Evolutionary conservation across 2,329 filamentous ascomycete genomes (phyloP), one percentile per base, ranked within the genome.

Genomic region (Periconia sp.): DNA sequence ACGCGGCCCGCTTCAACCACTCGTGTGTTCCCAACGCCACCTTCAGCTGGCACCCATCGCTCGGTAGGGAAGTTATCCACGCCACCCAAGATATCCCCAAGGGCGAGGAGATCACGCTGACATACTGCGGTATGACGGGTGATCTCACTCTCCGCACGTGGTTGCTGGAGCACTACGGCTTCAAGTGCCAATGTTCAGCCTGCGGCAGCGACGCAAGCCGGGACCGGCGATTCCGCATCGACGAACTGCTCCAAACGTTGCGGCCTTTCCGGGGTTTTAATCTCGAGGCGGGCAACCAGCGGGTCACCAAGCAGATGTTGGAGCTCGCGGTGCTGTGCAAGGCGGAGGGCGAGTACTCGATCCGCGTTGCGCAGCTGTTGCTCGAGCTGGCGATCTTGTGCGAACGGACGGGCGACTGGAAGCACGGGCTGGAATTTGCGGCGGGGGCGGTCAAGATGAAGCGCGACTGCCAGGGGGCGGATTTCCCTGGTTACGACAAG

Each of bases 1-100:
- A 68, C 30, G 65, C 73, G 15, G 63, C 73, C 6, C 72, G 74
- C 30, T 71, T 77, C 66, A 78, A 77, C 50, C 76, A 78, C 59
- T 65, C 60, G 17, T 78, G 76, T 61, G 69, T 62, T 30, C 73
- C 75, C 1, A 78, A 77, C 49, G 70, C 74, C 1, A 62, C 59
- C 52, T 77, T 72, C 47, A 58, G 53, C 17, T 75, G 71, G 73
- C 74, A 75, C 52, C 44, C 47, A 1, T 47, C 50, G 6, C 65
- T 70, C 13, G 47, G 57, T 5, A 64, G 60, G 45, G 63, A 71
- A 47, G 71, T 69, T 1, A 64, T 76, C 15, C 71, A 76, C 37
- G 59, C 68, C 1, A 71, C 71, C 47, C 60, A 63, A 6, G 65
- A 72, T 23, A 67, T 78, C 30, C 43, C 52, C 6, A 55, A 53